These are phyloP conservation scores for Madurella mycetomatis DNA, from an alignment of 2,329 filamentous ascomycete genomes.

Conservation along the genomic window DNA sequence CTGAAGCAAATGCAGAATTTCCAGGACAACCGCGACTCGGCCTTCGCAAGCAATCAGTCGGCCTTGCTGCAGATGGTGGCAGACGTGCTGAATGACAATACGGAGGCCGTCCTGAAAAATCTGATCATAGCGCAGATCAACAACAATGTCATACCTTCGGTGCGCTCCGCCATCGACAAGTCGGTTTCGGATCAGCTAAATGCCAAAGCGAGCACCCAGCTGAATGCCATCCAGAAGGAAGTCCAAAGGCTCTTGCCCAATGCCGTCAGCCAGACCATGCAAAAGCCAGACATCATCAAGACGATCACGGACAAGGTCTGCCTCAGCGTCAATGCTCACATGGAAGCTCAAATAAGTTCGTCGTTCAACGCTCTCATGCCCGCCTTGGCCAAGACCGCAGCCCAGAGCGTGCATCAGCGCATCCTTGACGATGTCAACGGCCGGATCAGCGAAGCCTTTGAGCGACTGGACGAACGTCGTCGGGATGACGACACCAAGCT, in stretches of 20 bases:
- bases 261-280: conserved; percentile 62
- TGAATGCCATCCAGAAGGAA: conserved; percentile 68
- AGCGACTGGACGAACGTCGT: conserved; percentile 47
- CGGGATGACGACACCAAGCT: conserved; percentile 60
- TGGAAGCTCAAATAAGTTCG: conserved; percentile 65
- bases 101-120: conserved; percentile 66
- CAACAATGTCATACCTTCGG: conserved; percentile 67
- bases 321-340: conserved; percentile 58
- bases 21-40: conserved; percentile 38
- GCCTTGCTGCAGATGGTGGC: conserved; percentile 55
- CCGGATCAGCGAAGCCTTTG: conserved; percentile 49
- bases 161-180: conserved; percentile 63
- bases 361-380: conserved; percentile 63
- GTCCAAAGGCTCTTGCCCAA: conserved; percentile 66
- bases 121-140: conserved; percentile 75
- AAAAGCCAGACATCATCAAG: conserved; percentile 69
- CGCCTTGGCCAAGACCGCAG: conserved; percentile 59
- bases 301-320: conserved; percentile 68
- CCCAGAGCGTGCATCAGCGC: conserved; percentile 60
- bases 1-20: conserved; percentile 54
- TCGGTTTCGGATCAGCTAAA: conserved; percentile 69
- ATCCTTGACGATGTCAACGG: conserved; percentile 64
- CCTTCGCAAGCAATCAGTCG: conserved; percentile 58
- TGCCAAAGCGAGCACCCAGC: conserved; percentile 60
- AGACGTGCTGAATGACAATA: conserved; percentile 58